Conservation (phyloP, 2,329 filamentous ascomycete species). For the Drechslerella stenobrocha region DNA sequence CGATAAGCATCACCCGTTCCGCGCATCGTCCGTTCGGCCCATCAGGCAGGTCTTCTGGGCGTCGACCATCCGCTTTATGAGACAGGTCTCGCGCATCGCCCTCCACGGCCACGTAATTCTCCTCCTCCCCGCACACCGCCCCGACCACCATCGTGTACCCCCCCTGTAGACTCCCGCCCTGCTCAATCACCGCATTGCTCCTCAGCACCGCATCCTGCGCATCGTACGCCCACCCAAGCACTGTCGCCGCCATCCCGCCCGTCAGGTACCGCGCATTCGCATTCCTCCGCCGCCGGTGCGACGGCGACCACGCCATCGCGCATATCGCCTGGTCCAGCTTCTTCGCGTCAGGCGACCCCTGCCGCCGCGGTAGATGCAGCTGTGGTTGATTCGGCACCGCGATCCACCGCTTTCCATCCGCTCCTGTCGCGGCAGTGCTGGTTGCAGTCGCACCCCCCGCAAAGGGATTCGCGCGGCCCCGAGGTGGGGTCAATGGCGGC, state of each 20-base stretch:
- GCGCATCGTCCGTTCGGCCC: too few relatives aligned
- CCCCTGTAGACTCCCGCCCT: slow-evolving; percentile 16
- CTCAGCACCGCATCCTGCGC: slow-evolving; percentile 41
- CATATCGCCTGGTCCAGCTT: slow-evolving; percentile 46
- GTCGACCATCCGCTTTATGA: too few relatives aligned
- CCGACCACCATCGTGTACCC: slow-evolving; percentile 7
- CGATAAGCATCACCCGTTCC: slow-evolving; percentile 35
- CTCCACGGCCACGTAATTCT: slow-evolving; percentile 41
- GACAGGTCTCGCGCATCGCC: too few relatives aligned
- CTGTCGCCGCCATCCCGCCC: slow-evolving; percentile 34
- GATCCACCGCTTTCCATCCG: slow-evolving; percentile 24
- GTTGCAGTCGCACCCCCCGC: neutral
- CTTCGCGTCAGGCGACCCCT: slow-evolving; percentile 16
- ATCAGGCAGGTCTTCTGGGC: too few relatives aligned
- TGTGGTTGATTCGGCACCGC: slow-evolving; percentile 37
- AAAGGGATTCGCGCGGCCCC: neutral
- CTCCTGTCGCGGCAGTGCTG: neutral
- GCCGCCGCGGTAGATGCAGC: slow-evolving; percentile 19
- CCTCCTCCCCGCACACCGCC: slow-evolving; percentile 31
- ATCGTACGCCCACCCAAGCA: slow-evolving; percentile 43
- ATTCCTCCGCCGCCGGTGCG: slow-evolving; percentile 32
- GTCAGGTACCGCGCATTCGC: slow-evolving; percentile 36
- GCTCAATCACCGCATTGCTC: slow-evolving; percentile 37
- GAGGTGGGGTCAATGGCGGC: slow-evolving; percentile 16
- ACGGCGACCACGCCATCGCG: slow-evolving; percentile 48